Evolutionary conservation across 495 filamentous ascomycete species (phyloP), one percentile per base, ranked within the genome.

Genomic region (Aspergillus incahuasiensis): DNA sequence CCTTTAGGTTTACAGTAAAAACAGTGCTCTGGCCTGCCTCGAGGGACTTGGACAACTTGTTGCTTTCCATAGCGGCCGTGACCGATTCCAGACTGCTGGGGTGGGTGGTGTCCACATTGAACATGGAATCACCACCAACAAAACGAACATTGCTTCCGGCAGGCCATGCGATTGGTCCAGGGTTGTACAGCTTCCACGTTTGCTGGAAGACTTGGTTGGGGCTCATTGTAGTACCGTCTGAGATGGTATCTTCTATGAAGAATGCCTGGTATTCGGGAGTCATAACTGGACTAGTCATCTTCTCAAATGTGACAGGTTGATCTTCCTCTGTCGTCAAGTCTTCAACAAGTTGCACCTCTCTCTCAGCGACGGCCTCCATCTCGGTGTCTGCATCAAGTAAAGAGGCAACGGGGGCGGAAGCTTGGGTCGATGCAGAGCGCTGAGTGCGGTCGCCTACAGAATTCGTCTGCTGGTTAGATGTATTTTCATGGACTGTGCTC

Each of bases 101-200:
- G 68, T 89, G 90, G 48, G 74, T 79, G 21, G 86, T 76, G 65
- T 95, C 88, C 47, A 95, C 78, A 56, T 91, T 85, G 62, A 91
- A 89, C 95, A 99, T 97, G 66, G 88, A 86, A 66, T 97, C 95
- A 51, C 94, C 94, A 46, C 92, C 90, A 51, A 92, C 84, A 61
- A 91, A 97, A 71, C 87, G 90, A 59, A 97, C 89, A 53, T 86
- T 87, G 79, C 88, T 92, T 52, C 92, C 94, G 40, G 82, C 82
- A 30, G 95, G 95, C 94, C 94, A 99, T 19, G 83, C 63, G 24
- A 69, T 65, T 1, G 81, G 85, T 20, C 94, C 94, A 11, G 84
- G 86, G 66, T 97, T 97, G 67, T 84, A 84, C 32, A 99, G 79
- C 39, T 89, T 87, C 95, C 95, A 99, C 4, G 87, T 89, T 67